Base-by-base conservation (phyloP, 179 eudicot genomes). In the Heliamphora pulchella region DNA sequence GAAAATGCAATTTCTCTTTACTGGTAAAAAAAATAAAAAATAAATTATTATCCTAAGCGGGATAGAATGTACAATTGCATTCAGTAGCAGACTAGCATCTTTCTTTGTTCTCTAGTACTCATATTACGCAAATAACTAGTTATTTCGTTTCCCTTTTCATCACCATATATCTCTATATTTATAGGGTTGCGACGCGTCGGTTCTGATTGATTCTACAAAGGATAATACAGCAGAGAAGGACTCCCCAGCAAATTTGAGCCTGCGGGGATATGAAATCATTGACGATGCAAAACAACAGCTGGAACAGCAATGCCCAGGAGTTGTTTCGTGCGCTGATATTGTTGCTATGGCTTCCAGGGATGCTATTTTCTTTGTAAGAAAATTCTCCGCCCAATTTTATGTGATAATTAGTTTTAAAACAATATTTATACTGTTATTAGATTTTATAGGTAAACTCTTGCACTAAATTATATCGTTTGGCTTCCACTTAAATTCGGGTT, bases 161-260 rank as follows among this genome's bases (percentile, higher is more conserved):
- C 20, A 18, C 9, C 20, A 15, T 17, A 4, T 10, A 1, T 55
- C 14, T 8, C 22, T 9, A 22, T 64, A 1, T 9, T 1, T 55
- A 57, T 61, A 94, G 98, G 98, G 98, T 62, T 94, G 98, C 81
- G 97, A 94, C 83, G 98, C 89, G 58, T 94, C 98, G 0, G 74
- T 94, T 63, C 80, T 94, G 55, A 78, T 92, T 9, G 98, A 94
- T 77, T 91, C 98, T 2, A 94, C 97, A 10, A 88, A 87, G 65
- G 93, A 76, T 76, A 94, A 92, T 74, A 92, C 86, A 0, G 98
- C 98, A 3, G 98, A 94, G 67, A 94, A 94, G 83, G 98, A 94
- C 78, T 94, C 98, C 1, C 98, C 97, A 0, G 98, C 90, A 3
- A 94, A 94, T 77, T 73, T 92, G 76, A 94, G 98, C 86, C 82